phyloP scores from a whole-genome alignment of 371 early-diverging fungal genomes.

The Syncephalastrum contaminatum region DNA sequence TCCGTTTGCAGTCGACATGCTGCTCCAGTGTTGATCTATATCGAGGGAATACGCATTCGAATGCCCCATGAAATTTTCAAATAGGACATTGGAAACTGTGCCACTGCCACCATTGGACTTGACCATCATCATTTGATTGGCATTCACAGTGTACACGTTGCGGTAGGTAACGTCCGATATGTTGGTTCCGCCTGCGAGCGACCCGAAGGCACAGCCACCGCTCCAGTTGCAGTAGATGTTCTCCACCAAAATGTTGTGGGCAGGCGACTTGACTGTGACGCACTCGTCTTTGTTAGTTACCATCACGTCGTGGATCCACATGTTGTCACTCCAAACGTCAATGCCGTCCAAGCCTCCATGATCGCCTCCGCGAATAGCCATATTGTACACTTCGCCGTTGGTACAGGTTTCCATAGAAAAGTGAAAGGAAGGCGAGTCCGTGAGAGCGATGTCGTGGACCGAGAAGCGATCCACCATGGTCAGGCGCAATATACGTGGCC shows the following conservation, averaged over 20 bases:
- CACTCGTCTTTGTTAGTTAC: slow-evolving; percentile 9
- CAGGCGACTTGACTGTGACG: slow-evolving; percentile 1
- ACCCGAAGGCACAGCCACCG: slow-evolving; percentile 5
- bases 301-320: slow-evolving; percentile 9
- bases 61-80: slow-evolving; percentile 7
- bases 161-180: slow-evolving; percentile 6
- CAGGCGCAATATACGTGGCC: slow-evolving; percentile 5
- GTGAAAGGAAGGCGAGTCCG: slow-evolving; percentile 2
- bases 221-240: slow-evolving; percentile 9
- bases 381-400: slow-evolving; percentile 7
- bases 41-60: slow-evolving; percentile 1
- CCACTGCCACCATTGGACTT: slow-evolving; percentile 7
- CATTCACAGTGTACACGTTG: background rate
- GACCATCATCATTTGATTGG: slow-evolving; percentile 11
- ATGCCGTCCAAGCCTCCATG: slow-evolving; percentile 7
- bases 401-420: slow-evolving; percentile 7
- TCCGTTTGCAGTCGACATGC: background rate
- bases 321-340: slow-evolving; percentile 8
- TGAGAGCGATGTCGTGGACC: slow-evolving; percentile 2
- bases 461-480: slow-evolving; percentile 9
- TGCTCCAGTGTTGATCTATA: slow-evolving; percentile 8
- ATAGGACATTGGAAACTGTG: slow-evolving; percentile 3
- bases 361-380: slow-evolving; percentile 7
- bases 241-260: slow-evolving; percentile 4
- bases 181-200: slow-evolving; percentile 2